Conservation (phyloP, 208 protist genomes). For the Trypanosoma conorhini region DNA sequence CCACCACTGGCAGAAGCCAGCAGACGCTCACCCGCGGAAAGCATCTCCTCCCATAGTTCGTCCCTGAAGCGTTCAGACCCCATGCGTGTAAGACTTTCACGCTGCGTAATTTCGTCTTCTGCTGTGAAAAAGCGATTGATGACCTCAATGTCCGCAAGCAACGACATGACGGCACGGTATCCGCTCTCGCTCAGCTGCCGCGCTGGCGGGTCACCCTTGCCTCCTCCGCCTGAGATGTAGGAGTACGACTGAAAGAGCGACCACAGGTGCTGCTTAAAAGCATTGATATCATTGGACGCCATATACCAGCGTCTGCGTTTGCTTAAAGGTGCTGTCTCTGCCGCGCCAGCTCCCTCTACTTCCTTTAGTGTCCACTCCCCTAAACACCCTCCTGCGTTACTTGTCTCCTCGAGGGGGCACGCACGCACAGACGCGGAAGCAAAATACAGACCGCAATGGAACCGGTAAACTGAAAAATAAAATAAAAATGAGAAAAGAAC, state of each 20-base stretch:
- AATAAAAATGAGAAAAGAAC: conserved; percentile 1
- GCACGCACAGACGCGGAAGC: not conserved
- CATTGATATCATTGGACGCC: conserved; percentile 9
- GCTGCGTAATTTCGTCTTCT: conserved; percentile 18
- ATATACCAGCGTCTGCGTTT: not conserved
- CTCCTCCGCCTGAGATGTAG: conserved; percentile 7
- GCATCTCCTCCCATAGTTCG: conserved; percentile 20
- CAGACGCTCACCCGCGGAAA: conserved; percentile 2
- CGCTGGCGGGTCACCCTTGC: not conserved
- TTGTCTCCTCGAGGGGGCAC: not conserved
- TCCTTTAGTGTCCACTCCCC: not conserved
- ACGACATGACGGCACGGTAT: conserved; percentile 22
- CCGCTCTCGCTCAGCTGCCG: conserved; percentile 22
- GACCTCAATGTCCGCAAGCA: conserved; percentile 7
- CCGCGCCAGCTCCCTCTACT: not conserved
- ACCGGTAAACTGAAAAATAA: not conserved
- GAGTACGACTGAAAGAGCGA: conserved; percentile 45
- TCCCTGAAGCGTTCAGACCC: conserved; percentile 21
- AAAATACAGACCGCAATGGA: not conserved
- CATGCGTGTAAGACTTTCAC: conserved; percentile 6
- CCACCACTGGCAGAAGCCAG: not conserved
- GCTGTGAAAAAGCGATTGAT: conserved; percentile 12
- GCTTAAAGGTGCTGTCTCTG: not conserved
- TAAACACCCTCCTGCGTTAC: not conserved
- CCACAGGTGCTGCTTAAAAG: conserved; percentile 45